Base-by-base conservation (phyloP, 805 yeast species). In the Starmerella sp. region DNA sequence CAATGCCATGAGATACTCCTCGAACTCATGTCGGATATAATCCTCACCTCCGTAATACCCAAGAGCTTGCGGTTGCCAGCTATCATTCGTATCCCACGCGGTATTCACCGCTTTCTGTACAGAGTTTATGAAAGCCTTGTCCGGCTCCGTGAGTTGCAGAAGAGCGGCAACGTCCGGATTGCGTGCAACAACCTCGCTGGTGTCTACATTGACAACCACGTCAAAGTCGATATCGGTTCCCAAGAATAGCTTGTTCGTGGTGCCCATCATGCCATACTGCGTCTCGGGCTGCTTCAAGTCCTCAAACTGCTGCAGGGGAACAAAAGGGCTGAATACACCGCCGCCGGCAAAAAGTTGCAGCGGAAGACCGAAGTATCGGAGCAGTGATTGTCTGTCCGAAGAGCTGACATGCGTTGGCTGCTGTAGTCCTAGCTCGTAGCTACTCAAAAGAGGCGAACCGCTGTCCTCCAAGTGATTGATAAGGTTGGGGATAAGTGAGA, bases 291-390 rank as follows among this genome's bases (percentile, higher is more conserved):
- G 75, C 35, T 73, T 74, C 52, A 93, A 73, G 61, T 85, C 89
- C 52, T 84, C 85, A 54, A 91, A 72, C 65, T 91, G 97, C 67
- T 91, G 98, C 54, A 93, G 72, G 0, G 97, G 95, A n/a, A 90
- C 76, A 69, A 91, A 93, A 1, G 98, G 97, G 62, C 84, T 83
- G 75, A 95, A 90, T 57, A 91, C 76, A 1, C 95, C 89, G 45
- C 95, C 95, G 61, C 80, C 78, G 50, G 88, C 88, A 69, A 93
- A 93, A 1, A 89, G 68, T 62, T 84, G 90, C 50, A 93, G 72
- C 0, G 98, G 98, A 35, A 93, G 73, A 0, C 97, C 98, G 65
- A 88, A 77, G 66, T 87, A 93, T 36, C 78, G 71, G 41, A 91
- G 71, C 66, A 90, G 75, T 0, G 96, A 86, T 58, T 77, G 75